Conservation (phyloP, 345 rosid genomes). For the Durio zibethinus region DNA sequence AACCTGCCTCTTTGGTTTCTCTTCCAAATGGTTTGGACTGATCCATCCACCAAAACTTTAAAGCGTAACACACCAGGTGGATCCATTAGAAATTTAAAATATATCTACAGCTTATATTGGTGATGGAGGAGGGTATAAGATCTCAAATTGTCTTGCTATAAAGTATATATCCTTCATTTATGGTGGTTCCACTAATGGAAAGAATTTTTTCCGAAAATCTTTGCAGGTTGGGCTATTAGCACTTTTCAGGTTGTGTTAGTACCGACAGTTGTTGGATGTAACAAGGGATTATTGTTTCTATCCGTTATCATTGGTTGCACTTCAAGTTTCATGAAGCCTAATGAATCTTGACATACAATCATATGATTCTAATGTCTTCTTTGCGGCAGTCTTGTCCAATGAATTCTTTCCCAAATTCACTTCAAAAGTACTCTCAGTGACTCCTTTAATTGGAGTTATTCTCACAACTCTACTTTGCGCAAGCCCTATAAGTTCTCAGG, state of each 20-base stretch:
- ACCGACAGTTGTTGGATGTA: slow-evolving; percentile 87
- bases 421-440: slow-evolving; percentile 67
- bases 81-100: not conserved
- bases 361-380: slow-evolving; percentile 10
- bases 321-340: not conserved
- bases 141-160: not conserved
- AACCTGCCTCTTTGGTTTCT: slow-evolving; percentile 4
- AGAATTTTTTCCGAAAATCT: slow-evolving; percentile 10
- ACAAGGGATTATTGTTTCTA: not conserved
- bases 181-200: not conserved
- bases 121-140: not conserved
- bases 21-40: not conserved
- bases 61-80: not conserved
- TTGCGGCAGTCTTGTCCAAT: slow-evolving; percentile 68
- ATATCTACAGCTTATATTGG: not conserved
- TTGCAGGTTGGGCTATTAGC: slow-evolving; percentile 84
- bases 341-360: not conserved
- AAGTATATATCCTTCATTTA: not conserved
- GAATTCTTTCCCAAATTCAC: slow-evolving; percentile 95
- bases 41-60: not conserved
- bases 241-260: slow-evolving; percentile 96
- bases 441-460: slow-evolving; percentile 90
- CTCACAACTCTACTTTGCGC: slow-evolving; percentile 94
- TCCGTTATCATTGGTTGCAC: not conserved
- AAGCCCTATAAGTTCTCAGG: slow-evolving; percentile 71